These are phyloP conservation scores for Inonotus hispidus DNA, from an alignment of 1,284 basidiomycete genomes.

Conservation along the genomic window DNA sequence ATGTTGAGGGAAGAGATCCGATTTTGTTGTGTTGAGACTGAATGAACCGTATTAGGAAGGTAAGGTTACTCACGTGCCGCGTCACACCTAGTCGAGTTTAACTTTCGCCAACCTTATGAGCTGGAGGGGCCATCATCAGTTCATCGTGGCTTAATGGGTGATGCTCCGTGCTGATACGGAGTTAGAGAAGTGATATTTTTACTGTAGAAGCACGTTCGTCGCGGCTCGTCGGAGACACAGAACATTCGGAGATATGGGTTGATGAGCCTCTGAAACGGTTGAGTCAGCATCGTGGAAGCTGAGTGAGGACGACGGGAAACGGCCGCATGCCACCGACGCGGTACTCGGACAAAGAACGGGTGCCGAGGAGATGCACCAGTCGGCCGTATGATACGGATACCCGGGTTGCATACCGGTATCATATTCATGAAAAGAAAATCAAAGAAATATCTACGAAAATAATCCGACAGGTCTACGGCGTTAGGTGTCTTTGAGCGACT, in stretches of 20 bases:
- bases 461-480: background rate
- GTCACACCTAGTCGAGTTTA: too few relatives aligned
- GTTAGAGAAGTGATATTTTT: background rate
- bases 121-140: background rate
- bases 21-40: too few relatives aligned
- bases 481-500: background rate
- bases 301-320: background rate
- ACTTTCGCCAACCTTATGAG: too few relatives aligned
- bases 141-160: background rate
- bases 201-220: background rate
- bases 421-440: background rate
- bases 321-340: background rate
- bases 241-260: background rate
- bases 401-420: background rate
- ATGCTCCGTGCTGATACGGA: background rate
- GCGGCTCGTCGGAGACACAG: background rate
- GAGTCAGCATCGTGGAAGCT: background rate
- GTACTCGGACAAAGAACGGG: background rate
- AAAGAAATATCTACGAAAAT: background rate
- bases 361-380: background rate
- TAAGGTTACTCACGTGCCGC: too few relatives aligned
- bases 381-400: background rate
- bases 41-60: too few relatives aligned
- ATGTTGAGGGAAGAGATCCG: too few relatives aligned
- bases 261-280: background rate